Conservation (phyloP, 1,284 basidiomycete genomes). For the Cryptococcus sp. region DNA sequence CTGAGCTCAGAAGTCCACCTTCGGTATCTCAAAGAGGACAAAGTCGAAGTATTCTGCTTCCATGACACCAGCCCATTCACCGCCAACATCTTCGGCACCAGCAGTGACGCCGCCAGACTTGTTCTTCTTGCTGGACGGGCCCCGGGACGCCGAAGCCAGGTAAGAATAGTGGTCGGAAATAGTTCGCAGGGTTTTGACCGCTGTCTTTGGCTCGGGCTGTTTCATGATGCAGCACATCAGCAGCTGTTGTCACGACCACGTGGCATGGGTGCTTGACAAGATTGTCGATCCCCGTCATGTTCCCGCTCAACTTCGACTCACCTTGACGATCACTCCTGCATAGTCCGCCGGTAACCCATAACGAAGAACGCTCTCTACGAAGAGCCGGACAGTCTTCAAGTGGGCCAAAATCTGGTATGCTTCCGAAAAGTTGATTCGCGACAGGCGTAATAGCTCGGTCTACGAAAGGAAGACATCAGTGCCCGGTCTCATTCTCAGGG, state of each 20-base stretch:
- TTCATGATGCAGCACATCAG: background rate
- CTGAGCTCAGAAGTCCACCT: conserved; percentile 33
- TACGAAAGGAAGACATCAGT: conserved; percentile 45
- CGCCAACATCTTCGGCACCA: conserved; percentile 63
- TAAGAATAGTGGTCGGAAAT: conserved; percentile 79
- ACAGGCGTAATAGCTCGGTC: conserved; percentile 91
- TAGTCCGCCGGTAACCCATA: conserved; percentile 96
- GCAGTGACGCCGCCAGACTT: conserved; percentile 51
- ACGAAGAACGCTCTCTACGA: conserved; percentile 91
- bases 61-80: conserved; percentile 86
- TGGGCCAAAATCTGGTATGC: conserved; percentile 93
- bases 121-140: conserved; percentile 29
- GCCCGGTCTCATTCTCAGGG: background rate
- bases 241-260: no score
- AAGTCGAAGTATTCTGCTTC: conserved; percentile 95
- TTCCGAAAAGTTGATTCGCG: conserved; percentile 95
- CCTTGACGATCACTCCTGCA: conserved; percentile 77
- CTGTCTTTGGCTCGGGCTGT: conserved; percentile 83
- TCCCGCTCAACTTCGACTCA: conserved; percentile 43
- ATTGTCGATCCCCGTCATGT: background rate
- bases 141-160: conserved; percentile 60
- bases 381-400: conserved; percentile 86
- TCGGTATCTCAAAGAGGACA: conserved; percentile 69
- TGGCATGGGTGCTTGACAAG: no score
- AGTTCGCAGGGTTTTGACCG: conserved; percentile 73